phyloP scores from a whole-genome alignment of 1,284 basidiomycete species.

The Cutaneotrichosporon dermatis region DNA sequence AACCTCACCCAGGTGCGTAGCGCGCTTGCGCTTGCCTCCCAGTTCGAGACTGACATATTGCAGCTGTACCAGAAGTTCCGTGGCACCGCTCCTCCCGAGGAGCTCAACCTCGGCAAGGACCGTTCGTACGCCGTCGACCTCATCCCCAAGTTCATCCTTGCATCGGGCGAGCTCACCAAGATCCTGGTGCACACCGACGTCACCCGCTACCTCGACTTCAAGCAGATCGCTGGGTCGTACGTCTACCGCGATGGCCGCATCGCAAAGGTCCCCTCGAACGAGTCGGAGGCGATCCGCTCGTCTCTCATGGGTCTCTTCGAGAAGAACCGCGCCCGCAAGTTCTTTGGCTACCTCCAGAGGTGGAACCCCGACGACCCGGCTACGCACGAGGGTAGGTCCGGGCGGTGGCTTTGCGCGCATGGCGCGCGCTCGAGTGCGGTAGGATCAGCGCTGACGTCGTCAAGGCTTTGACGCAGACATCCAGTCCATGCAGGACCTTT shows the following conservation, averaged over 20 bases:
- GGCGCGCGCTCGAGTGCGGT: background rate
- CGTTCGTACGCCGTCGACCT: conserved; percentile 94
- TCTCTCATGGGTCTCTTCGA: conserved; percentile 98
- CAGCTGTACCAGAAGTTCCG: conserved; percentile 96
- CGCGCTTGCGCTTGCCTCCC: background rate
- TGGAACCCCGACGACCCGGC: conserved; percentile 93
- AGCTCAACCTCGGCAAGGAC: conserved; percentile 70
- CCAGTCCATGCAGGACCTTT: conserved; percentile 86
- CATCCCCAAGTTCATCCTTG: conserved; percentile 94
- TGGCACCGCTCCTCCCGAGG: conserved; percentile 59
- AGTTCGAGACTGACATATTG: background rate
- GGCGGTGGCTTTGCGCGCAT: background rate
- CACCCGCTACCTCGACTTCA: conserved; percentile 98
- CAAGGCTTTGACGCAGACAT: conserved; percentile 78
- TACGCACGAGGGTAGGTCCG: conserved; percentile 77
- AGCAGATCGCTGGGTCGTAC: conserved; percentile 97
- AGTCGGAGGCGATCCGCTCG: conserved; percentile 92
- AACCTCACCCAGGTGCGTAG: conserved; percentile 88
- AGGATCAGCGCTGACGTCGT: conserved; percentile 2
- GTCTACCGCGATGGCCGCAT: conserved; percentile 96
- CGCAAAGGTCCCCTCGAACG: conserved; percentile 96
- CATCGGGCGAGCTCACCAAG: conserved; percentile 94
- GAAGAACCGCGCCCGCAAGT: conserved; percentile 96
- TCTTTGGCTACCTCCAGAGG: conserved; percentile 94
- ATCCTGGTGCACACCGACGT: conserved; percentile 99